These are phyloP conservation scores for Corymbia calophylla DNA, from an alignment of 441 rosid species.

Conservation along the genomic window DNA sequence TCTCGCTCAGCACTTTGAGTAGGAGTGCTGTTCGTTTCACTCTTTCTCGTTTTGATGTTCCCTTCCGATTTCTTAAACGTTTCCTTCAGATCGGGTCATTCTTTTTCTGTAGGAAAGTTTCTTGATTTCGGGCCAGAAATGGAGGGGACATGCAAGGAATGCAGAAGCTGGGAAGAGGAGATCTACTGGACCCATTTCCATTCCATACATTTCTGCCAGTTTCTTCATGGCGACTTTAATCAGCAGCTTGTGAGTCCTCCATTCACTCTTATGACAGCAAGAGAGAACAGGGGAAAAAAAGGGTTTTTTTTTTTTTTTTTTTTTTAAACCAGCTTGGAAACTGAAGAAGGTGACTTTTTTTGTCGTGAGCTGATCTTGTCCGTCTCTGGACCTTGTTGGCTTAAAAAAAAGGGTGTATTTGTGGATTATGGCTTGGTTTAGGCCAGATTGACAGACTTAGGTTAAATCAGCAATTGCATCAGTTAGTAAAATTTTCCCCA, in stretches of 20 bases:
- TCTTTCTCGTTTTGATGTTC: background rate
- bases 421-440: background rate
- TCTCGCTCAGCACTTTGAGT: background rate
- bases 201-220: constrained; percentile 43
- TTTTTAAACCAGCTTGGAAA: background rate
- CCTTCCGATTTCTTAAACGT: background rate
- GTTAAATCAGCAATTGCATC: background rate
- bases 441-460: background rate
- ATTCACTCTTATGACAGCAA: background rate
- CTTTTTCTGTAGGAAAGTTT: background rate
- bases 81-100: background rate
- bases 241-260: constrained; percentile 36
- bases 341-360: background rate
- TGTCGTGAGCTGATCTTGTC: background rate
- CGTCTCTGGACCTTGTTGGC: background rate
- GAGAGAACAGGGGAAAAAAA: background rate
- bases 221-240: constrained; percentile 43
- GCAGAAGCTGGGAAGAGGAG: constrained; percentile 60
- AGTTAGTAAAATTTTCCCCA: background rate
- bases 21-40: background rate
- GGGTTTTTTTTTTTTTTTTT: background rate
- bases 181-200: constrained; percentile 69
- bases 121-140: background rate
- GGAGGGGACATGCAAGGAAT: constrained; percentile 21
- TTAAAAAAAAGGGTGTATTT: background rate